Evolutionary conservation across 2,329 filamentous ascomycete species (phyloP), one percentile per base, ranked within the genome.

Genomic region (Trichoderma endophyticum): DNA sequence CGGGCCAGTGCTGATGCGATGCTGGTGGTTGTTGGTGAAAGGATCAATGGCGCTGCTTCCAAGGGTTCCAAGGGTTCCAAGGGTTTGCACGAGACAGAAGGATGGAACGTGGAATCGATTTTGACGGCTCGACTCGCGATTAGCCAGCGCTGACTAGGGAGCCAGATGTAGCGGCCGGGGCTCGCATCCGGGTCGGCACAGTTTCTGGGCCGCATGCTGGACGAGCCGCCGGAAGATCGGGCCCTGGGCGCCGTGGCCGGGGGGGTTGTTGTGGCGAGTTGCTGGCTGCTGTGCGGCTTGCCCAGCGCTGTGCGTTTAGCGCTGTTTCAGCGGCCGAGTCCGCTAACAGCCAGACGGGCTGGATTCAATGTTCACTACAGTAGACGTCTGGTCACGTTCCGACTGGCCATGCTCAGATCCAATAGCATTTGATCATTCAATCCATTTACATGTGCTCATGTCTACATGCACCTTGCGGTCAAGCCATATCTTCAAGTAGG

Each of bases 171-270:
- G 51, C 51, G 30, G 64, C 64, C 64, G 64, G 63, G 64, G 51
- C 64, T 59, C 56, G 24, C 32, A 69, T 61, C 66, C 66, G 66
- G 66, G 28, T 32, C 39, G 54, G 66, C 36, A 34, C 36, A 59
- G n/a, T 9, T 43, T 57, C 51, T 56, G 64, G 64, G 26, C 56
- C 56, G 56, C 56, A 32, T 32, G 57, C 43, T 60, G 54, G 56
- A 48, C 65, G 12, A 68, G 65, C 54, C 56, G 57, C 66, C 66
- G 66, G 66, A 61, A 69, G 56, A 61, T 62, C 66, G 66, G 66
- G 57, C 56, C 34, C 60, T 36, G 39, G 39, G 30, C 66, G 66
- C 66, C 66, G 66, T 24, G 26, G 26, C 66, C 66, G 66, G 28
- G 43, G 43, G 26, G 54, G 56, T 18, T 21, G 28, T 14, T 30